Evolutionary conservation across 1,139 yeast species (phyloP).

Genomic region (Yarrowia galli): DNA sequence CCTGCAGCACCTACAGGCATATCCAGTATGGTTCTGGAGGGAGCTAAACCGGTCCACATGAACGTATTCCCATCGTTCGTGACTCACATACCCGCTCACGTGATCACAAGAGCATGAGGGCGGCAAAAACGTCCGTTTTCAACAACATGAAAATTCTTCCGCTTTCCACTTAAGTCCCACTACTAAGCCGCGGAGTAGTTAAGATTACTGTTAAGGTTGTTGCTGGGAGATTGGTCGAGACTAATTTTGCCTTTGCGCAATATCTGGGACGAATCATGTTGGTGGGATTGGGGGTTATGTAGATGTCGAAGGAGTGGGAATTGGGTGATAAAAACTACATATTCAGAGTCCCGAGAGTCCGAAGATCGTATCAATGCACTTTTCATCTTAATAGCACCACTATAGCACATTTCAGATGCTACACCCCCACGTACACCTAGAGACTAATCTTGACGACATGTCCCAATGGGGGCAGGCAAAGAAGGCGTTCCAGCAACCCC

Average conservation of each 20-base stretch:
- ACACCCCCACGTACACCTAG: not conserved
- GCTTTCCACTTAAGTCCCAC: not conserved
- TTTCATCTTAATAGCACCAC: not conserved
- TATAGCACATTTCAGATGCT: too few relatives aligned
- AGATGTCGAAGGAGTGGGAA: not conserved
- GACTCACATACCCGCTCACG: not conserved
- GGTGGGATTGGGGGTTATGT: not conserved
- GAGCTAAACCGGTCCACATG: not conserved
- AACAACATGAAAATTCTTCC: not conserved
- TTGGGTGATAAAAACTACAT: not conserved
- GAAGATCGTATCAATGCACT: not conserved
- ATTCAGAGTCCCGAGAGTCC: too few relatives aligned
- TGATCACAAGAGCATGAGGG: not conserved
- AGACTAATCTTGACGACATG: not conserved
- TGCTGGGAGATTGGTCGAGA: conserved; percentile 20
- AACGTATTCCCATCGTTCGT: not conserved
- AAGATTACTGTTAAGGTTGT: conserved; percentile 20
- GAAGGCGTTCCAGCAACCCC: not conserved
- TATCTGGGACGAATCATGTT: conserved; percentile 25
- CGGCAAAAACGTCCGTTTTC: not conserved
- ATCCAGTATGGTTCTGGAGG: not conserved
- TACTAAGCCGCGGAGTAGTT: not conserved
- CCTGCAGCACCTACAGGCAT: not conserved
- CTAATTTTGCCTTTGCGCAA: conserved; percentile 13
- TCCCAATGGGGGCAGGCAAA: conserved; percentile 24